These are phyloP conservation scores for Lactifluus pinguis DNA, from an alignment of 768 basidiomycete species.

Conservation along the genomic window DNA sequence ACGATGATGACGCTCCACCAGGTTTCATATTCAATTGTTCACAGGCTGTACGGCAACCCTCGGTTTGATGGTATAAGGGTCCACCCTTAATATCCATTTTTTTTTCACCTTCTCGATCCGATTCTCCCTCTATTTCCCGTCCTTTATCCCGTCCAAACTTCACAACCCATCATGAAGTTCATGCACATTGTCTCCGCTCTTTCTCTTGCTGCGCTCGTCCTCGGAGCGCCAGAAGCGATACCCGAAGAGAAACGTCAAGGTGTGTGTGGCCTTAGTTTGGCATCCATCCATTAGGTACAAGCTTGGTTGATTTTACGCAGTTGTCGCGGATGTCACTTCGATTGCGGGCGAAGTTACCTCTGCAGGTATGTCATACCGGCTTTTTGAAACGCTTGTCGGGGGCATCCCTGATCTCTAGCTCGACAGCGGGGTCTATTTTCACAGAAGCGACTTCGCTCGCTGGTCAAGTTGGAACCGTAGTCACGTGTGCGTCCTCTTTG, in stretches of 20 bases:
- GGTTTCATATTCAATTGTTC: too few relatives aligned
- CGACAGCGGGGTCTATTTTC: conserved; percentile 9
- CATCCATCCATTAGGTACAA: not conserved
- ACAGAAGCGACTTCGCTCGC: not conserved
- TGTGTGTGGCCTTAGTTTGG: not conserved
- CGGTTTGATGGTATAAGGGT: too few relatives aligned
- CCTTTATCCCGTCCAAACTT: not conserved
- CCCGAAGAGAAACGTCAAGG: conserved; percentile 1
- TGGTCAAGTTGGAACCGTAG: not conserved
- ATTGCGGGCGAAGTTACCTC: not conserved
- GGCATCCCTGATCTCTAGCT: not conserved
- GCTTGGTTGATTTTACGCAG: not conserved
- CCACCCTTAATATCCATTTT: not conserved
- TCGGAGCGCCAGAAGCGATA: not conserved
- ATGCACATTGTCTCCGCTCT: not conserved
- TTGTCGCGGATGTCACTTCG: conserved; percentile 3
- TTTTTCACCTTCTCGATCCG: too few relatives aligned
- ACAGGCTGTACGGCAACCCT: too few relatives aligned
- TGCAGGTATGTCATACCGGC: not conserved
- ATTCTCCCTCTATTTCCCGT: not conserved
- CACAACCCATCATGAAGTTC: conserved; percentile 2
- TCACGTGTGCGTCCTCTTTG: conserved; percentile 12
- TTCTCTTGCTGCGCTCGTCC: not conserved
- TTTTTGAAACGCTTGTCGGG: not conserved
- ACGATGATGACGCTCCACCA: too few relatives aligned